Evolutionary conservation across 2,329 filamentous ascomycete genomes (phyloP).

Genomic region (Trichoderma brevicompactum): DNA sequence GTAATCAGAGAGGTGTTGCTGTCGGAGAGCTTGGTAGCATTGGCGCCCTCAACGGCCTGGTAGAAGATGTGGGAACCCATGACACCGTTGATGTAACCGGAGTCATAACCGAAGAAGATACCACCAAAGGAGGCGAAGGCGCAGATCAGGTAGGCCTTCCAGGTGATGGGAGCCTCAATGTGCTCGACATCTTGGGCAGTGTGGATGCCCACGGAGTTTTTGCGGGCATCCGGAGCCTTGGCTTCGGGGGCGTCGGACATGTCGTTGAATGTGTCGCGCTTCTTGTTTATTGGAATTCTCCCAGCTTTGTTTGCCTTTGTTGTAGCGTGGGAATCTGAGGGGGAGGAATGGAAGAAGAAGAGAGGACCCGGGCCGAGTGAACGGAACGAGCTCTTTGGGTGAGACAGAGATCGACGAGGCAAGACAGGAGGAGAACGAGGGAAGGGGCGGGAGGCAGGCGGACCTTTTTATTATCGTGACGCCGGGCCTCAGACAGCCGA

Average conservation of each 20-base stretch:
- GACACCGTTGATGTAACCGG: constrained; percentile 74
- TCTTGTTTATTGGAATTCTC: constrained; percentile 17
- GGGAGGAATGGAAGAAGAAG: constrained; percentile 22
- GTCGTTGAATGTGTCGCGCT: constrained; percentile 19
- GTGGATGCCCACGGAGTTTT: constrained; percentile 43
- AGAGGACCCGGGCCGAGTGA: constrained; percentile 24
- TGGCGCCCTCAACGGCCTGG: constrained; percentile 52
- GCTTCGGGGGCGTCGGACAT: constrained; percentile 37
- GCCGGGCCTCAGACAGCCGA: constrained; percentile 12
- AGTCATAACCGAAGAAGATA: constrained; percentile 81
- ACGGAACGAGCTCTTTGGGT: constrained; percentile 28
- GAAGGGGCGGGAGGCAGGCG: constrained; percentile 32
- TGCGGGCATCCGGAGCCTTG: constrained; percentile 33
- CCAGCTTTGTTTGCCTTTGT: neutral
- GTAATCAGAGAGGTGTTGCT: constrained; percentile 63
- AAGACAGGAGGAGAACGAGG: constrained; percentile 33
- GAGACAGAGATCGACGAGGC: constrained; percentile 34
- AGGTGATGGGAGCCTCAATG: constrained; percentile 70
- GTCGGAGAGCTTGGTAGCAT: constrained; percentile 42
- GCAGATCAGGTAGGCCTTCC: constrained; percentile 71
- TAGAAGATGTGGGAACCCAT: constrained; percentile 58
- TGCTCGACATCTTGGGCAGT: constrained; percentile 58
- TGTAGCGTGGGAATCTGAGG: neutral
- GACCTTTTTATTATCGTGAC: constrained; percentile 37
- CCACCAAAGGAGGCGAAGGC: constrained; percentile 73